These are phyloP conservation scores for Alternaria consortialis DNA, from an alignment of 2,329 filamentous ascomycete genomes.

Conservation along the genomic window DNA sequence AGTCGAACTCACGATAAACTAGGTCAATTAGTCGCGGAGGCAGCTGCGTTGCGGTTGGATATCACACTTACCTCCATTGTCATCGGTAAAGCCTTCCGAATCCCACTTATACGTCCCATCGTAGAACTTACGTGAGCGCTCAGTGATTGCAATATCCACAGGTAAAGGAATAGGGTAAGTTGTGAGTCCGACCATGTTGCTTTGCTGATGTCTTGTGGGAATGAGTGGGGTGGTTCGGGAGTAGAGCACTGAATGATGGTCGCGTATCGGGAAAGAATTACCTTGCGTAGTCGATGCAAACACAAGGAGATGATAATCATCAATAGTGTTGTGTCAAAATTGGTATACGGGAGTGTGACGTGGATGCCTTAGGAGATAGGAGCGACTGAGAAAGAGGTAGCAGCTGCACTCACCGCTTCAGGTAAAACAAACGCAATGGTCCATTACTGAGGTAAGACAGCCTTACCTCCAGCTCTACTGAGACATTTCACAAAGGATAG, in stretches of 20 bases:
- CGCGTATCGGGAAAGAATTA: background rate
- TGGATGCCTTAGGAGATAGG: background rate
- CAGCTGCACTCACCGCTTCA: constrained; percentile 4
- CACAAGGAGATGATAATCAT: background rate
- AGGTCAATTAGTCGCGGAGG: background rate
- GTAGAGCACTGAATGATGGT: background rate
- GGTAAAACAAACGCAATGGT: constrained; percentile 4
- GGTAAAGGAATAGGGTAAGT: background rate
- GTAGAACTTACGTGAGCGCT: constrained; percentile 42
- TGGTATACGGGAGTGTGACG: background rate
- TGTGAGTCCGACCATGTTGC: background rate
- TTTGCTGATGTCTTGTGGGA: background rate
- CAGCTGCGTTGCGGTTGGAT: background rate
- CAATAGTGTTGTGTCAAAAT: background rate
- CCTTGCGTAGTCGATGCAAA: background rate
- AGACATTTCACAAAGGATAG: background rate
- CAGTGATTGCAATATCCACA: constrained; percentile 19
- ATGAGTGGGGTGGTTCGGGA: background rate
- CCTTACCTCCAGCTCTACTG: background rate
- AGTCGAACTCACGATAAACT: constrained; percentile 31
- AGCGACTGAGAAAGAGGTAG: background rate
- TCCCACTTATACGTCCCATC: constrained; percentile 38
- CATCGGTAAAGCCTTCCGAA: constrained; percentile 38
- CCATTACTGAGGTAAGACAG: background rate
- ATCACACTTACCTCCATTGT: constrained; percentile 27